Evolutionary conservation across 129 eudicot genomes (phyloP).

Genomic region (Ambrosia artemisiifolia): DNA sequence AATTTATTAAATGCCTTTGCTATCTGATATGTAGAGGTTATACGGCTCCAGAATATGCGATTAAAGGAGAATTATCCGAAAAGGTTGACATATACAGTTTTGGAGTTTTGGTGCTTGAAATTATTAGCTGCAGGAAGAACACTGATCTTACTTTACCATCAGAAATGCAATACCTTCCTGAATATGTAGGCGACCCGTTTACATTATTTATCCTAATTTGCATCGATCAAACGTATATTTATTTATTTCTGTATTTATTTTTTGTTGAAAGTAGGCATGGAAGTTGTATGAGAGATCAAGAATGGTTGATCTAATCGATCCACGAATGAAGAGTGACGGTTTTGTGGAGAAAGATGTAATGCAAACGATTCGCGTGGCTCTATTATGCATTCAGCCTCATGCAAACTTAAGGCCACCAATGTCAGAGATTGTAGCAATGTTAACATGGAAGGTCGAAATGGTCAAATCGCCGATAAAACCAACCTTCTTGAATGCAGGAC

Average conservation of each 20-base stretch:
- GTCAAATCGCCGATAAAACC: slow-evolving; percentile 45
- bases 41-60: slow-evolving; percentile 75
- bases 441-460: slow-evolving; percentile 44
- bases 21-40: slow-evolving; percentile 52
- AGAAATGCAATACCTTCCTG: slow-evolving; percentile 74
- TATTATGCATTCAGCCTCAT: slow-evolving; percentile 58
- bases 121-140: slow-evolving; percentile 54
- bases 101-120: slow-evolving; percentile 68
- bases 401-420: slow-evolving; percentile 57
- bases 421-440: slow-evolving; percentile 63
- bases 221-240: background rate
- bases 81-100: slow-evolving; percentile 70
- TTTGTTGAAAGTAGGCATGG: slow-evolving; percentile 50
- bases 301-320: slow-evolving; percentile 49
- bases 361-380: slow-evolving; percentile 47
- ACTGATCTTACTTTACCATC: slow-evolving; percentile 61
- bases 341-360: slow-evolving; percentile 46
- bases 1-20: background rate
- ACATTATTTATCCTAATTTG: background rate
- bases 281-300: slow-evolving; percentile 58
- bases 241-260: background rate
- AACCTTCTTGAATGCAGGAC: slow-evolving; percentile 38
- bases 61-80: slow-evolving; percentile 67
- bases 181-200: slow-evolving; percentile 46
- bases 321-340: slow-evolving; percentile 45